phyloP scores from a whole-genome alignment of 805 yeast species.

The Nakazawaea pomicola region DNA sequence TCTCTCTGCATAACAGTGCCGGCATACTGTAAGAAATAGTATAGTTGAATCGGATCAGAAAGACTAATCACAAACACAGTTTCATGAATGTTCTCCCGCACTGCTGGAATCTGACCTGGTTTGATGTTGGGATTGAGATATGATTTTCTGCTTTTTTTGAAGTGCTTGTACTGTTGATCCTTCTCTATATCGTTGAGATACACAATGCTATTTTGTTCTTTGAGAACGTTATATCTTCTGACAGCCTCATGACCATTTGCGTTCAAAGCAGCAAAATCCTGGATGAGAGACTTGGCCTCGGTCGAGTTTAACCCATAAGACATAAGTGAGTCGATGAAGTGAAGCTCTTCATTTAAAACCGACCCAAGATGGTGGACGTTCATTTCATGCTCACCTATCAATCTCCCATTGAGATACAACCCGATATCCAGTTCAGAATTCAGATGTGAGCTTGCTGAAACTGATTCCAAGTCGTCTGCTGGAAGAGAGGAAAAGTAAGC shows the following conservation, averaged over 20 bases:
- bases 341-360: conserved; percentile 32
- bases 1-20: conserved; percentile 47
- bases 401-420: conserved; percentile 67
- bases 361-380: conserved; percentile 38
- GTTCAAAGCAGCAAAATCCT: conserved; percentile 29
- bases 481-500: conserved; percentile 27
- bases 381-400: conserved; percentile 40
- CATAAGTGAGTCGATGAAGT: conserved; percentile 20
- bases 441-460: conserved; percentile 10
- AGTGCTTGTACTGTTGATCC: conserved; percentile 49
- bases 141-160: conserved; percentile 37
- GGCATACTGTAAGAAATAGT: conserved; percentile 44
- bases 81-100: conserved; percentile 72
- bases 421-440: too few species aligned
- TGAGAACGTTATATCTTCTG: conserved; percentile 21
- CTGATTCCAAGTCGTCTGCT: conserved; percentile 8
- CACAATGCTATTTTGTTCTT: conserved; percentile 35
- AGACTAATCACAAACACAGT: conserved; percentile 65
- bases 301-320: conserved; percentile 29
- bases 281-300: conserved; percentile 32
- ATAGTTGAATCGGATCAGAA: conserved; percentile 44
- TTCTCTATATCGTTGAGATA: conserved; percentile 75
- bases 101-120: conserved; percentile 62
- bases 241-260: conserved; percentile 15
- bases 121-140: conserved; percentile 39